A percentile compares a stretch with the other conserved stretches of the same genome.
Evolutionary conservation across 2,329 filamentous ascomycete species (phyloP).

Genomic region (Fusarium duplospermum): DNA sequence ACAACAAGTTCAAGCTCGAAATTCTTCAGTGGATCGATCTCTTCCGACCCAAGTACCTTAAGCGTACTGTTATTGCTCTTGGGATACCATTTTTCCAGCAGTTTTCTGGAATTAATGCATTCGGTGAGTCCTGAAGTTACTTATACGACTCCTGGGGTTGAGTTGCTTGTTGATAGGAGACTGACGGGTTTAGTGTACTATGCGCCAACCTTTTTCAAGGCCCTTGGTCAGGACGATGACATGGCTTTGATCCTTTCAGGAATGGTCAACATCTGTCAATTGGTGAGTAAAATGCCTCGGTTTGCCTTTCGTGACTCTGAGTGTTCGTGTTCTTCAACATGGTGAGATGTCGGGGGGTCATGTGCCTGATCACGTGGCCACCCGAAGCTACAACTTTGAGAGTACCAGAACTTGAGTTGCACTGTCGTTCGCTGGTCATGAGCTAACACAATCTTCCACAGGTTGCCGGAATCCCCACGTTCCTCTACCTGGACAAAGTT

Average conservation of each 20-base stretch:
- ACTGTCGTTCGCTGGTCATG: too few relatives aligned
- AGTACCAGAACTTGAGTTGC: too few relatives aligned
- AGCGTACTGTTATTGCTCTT: slow-evolving; percentile 47
- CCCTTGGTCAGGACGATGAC: neutral
- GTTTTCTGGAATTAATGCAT: neutral
- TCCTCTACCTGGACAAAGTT: slow-evolving; percentile 47
- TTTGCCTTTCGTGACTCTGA: neutral
- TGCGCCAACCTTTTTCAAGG: neutral
- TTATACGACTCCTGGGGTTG: neutral
- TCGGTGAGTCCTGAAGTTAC: neutral
- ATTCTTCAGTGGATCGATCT: slow-evolving; percentile 59
- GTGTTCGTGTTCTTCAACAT: neutral
- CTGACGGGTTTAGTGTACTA: neutral
- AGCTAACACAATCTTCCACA: neutral
- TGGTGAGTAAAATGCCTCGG: neutral
- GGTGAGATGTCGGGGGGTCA: neutral
- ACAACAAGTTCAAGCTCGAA: slow-evolving; percentile 55
- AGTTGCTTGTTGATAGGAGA: too few relatives aligned
- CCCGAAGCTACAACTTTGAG: too few relatives aligned
- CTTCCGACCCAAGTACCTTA: slow-evolving; percentile 57
- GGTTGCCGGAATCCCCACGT: slow-evolving; percentile 40
- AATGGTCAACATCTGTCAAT: neutral
- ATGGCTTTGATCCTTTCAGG: neutral
- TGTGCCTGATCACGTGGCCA: neutral
- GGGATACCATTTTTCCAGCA: neutral